Evolutionary conservation across 768 basidiomycete species (phyloP), one percentile per base, ranked within the genome.

Genomic region (Boletellus emodensis): DNA sequence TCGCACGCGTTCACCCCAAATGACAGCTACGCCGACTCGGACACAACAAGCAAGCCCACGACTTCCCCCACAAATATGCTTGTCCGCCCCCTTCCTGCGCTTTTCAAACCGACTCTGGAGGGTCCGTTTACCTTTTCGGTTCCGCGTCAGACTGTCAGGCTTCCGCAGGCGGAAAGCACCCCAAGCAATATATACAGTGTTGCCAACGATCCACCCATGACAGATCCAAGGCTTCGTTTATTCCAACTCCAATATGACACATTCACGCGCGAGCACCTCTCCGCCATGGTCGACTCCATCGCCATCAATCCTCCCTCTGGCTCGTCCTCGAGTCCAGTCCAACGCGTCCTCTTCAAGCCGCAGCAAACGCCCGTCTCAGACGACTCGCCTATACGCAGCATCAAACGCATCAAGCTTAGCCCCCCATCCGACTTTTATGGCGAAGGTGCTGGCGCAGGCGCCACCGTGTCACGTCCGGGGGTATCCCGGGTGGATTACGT

Each of bases 231-330:
- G 26, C 79, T 93, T 11, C 84, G 86, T 12, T 77, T 97, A 34
- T 97, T 98, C 71, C 88, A 93, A 62, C 89, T 94, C 45, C 85
- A 92, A 56, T 98, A 97, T 62, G 95, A 99, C 67, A 97, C 95
- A 0, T 94, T 90, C 63, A 99, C 95, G 1, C 82, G 93, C 39
- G 90, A 95, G 18, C 92, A 96, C 63, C 81, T 98, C 38, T 92
- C 91, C 3, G 92, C 90, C 0, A 81, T 98, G 71, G 93, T 95
- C 2, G 94, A 96, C 58, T 90, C 92, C 3, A 94, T 97, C 53
- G 93, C 91, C n/a, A 73, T 87, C 36, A 84, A 87, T 55, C 82
- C 84, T 0, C 81, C 82, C 0, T 85, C 87, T 26, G 81, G 69
- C 4, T 71, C 72, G 1, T 76, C 79, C 7, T 72, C 78, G 2